Evolutionary conservation across 2,329 filamentous ascomycete genomes (phyloP), one percentile per base, ranked within the genome.

Genomic region (Pseudohalonectria lignicola): DNA sequence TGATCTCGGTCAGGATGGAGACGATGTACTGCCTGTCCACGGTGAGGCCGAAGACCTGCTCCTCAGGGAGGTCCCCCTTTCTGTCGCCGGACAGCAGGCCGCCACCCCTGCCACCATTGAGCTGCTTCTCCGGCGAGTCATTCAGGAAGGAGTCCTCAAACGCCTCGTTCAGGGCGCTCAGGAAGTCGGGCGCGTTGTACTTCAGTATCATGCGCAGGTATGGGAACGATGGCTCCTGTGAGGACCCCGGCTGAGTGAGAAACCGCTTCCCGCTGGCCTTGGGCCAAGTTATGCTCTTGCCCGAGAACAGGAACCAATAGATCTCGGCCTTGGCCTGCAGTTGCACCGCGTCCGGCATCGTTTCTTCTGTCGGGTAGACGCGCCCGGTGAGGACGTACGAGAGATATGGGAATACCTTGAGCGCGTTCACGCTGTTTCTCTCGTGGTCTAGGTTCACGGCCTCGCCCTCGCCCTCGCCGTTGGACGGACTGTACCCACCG

Each of bases 131-230:
- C 3, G 76, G 70, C 7, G 78, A 74, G 45, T 88, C 84, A 49
- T 98, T 98, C 39, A 98, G 64, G 49, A 94, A 98, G 0, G 80
- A 71, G 52, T 98, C 90, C 55, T 98, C 92, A 49, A 98, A 98
- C 1, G 90, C 92, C 58, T 98, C 93, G 48, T 98, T 98, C 30
- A 98, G 64, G 49, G 90, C 86, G 55, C 88, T 96, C 62, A 98
- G 73, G 49, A 96, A 94, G 56, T 86, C 95, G 2, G 87, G 77
- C 0, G 88, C 79, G 56, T 96, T 87, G 47, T 93, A 94, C 44
- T 84, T 79, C 33, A 98, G 71, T 34, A 98, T 79, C 48, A 86
- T 73, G 31, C 82, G 76, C 13, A 98, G 69, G 51, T 93, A 90
- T 1, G 86, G 83, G 52, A 94, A 96, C 0, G 85, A 79, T 1